Conservation (phyloP, 2,329 filamentous ascomycete genomes). For the Pseudogymnoascus verrucosus region DNA sequence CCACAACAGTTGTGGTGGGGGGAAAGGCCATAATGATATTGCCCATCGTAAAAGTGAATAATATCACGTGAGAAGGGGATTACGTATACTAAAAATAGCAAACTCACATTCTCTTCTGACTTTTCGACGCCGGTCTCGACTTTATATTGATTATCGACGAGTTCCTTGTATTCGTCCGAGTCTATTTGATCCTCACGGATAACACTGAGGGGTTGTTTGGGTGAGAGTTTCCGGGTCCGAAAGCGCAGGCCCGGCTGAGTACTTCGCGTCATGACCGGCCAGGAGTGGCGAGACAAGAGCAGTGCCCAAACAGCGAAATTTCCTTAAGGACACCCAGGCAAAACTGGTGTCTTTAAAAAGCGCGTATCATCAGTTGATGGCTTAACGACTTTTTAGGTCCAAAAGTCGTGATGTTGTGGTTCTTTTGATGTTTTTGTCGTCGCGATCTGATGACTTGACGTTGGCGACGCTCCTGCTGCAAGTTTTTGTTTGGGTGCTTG, state of each 20-base stretch:
- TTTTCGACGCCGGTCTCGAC: conserved; percentile 97
- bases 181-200: conserved; percentile 89
- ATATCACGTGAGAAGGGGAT: conserved; percentile 18
- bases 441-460: conserved; percentile 12
- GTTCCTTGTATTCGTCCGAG: conserved; percentile 70
- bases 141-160: conserved; percentile 66
- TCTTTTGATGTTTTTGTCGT: conserved; percentile 16
- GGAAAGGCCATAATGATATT: conserved; percentile 4
- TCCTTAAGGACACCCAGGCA: conserved; percentile 12
- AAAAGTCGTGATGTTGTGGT: conserved; percentile 18
- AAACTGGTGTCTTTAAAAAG: conserved; percentile 12
- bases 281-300: neutral
- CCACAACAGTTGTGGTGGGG: neutral
- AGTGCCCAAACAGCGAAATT: conserved; percentile 8
- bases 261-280: conserved; percentile 10
- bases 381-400: conserved; percentile 14
- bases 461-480: conserved; percentile 10
- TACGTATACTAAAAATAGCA: conserved; percentile 16
- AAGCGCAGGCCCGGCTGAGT: conserved; percentile 10
- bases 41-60: neutral
- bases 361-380: conserved; percentile 23
- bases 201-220: conserved; percentile 34
- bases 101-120: conserved; percentile 90
- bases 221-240: conserved; percentile 24
- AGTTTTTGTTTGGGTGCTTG: conserved; percentile 10